A percentile compares a stretch with the other conserved stretches of the same genome.
Conservation (phyloP, 805 yeast species). For the Nakazawaea siamensis region DNA sequence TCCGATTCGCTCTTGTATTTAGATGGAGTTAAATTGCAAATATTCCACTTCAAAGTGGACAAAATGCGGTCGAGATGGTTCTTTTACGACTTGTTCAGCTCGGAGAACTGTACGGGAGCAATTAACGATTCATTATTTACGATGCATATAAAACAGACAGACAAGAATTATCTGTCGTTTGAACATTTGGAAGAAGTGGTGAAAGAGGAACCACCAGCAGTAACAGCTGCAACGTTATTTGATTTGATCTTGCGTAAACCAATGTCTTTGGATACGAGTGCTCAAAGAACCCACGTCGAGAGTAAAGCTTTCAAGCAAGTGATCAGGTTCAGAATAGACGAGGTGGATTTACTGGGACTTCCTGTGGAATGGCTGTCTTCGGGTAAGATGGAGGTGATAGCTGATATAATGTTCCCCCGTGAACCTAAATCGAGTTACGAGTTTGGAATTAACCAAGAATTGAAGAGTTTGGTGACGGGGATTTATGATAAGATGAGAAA, state of each 20-base stretch:
- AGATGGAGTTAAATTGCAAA: constrained; percentile 38
- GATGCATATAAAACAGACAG: constrained; percentile 62
- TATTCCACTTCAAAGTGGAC: constrained; percentile 62
- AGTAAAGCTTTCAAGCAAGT: constrained; percentile 39
- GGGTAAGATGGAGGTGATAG: constrained; percentile 61
- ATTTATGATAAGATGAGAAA: constrained; percentile 13
- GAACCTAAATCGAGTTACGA: constrained; percentile 15
- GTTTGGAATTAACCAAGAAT: constrained; percentile 13
- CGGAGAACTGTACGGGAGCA: constrained; percentile 65
- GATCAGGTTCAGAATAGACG: constrained; percentile 35
- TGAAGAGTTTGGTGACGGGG: constrained; percentile 11
- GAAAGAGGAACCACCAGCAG: constrained; percentile 14
- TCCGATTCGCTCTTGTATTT: constrained; percentile 38
- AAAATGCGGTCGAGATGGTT: constrained; percentile 50
- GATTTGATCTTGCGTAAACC: background rate
- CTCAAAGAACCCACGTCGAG: background rate
- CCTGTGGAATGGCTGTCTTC: constrained; percentile 55
- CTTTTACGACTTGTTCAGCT: constrained; percentile 60
- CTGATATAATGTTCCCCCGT: constrained; percentile 67
- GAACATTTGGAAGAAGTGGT: constrained; percentile 28
- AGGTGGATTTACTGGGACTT: constrained; percentile 24
- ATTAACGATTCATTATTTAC: constrained; percentile 70
- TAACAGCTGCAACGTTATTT: background rate
- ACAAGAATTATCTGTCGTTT: constrained; percentile 29
- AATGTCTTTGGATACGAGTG: constrained; percentile 2